Percentiles rank a stretch among this genome's conserved stretches.
Conservation (phyloP, 2,329 filamentous ascomycete genomes). For the Calonectria pseudoturangicola region DNA sequence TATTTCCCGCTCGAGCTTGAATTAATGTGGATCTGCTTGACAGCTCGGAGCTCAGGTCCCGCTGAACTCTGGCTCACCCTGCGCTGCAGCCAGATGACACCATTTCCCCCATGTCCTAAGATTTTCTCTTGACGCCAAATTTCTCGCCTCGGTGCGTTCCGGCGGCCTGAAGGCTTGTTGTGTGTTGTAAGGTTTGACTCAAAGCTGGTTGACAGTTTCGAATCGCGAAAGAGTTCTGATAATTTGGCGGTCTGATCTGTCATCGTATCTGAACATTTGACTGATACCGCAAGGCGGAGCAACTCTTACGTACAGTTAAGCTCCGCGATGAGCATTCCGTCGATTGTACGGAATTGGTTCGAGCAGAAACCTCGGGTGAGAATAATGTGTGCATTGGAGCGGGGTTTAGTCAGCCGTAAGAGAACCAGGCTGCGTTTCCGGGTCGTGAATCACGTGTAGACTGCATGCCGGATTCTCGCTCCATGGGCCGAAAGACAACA, state of each 20-base stretch:
- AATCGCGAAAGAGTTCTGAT: slow-evolving; percentile 48
- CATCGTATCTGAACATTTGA: neutral
- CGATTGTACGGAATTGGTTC: neutral
- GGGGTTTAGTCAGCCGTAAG: neutral
- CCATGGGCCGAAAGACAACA: no score
- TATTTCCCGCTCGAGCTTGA: neutral
- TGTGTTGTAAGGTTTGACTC: slow-evolving; percentile 3
- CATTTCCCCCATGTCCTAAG: slow-evolving; percentile 35
- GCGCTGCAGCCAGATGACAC: slow-evolving; percentile 32
- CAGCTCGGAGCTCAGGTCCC: slow-evolving; percentile 7
- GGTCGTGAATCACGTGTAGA: neutral
- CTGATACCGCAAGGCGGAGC: neutral
- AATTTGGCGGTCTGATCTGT: neutral
- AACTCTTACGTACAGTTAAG: neutral
- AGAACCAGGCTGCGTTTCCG: neutral
- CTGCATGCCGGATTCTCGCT: neutral
- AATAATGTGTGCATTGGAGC: neutral
- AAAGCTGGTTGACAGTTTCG: slow-evolving; percentile 33
- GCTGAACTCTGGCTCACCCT: neutral
- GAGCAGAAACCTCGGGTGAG: neutral
- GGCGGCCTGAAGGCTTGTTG: slow-evolving; percentile 28
- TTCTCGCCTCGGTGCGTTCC: slow-evolving; percentile 2
- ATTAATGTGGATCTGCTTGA: slow-evolving; percentile 24
- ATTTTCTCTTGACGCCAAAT: slow-evolving; percentile 15
- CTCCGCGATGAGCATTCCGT: neutral